phyloP scores from a whole-genome alignment of 2,329 filamentous ascomycete species.

The Penicillium sp. region DNA sequence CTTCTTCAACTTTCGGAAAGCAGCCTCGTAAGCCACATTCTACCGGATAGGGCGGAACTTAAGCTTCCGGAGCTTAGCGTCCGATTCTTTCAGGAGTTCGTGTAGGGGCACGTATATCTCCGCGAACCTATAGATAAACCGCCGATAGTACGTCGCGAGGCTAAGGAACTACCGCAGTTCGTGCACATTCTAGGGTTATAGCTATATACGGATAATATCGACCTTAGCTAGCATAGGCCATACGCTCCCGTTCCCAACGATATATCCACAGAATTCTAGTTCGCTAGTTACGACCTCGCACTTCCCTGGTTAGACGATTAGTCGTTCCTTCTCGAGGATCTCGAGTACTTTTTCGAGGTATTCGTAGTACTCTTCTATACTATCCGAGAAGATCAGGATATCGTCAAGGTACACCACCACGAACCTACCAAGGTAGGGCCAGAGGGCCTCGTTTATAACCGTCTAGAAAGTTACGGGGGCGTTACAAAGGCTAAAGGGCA shows the following conservation, averaged over 20 bases:
- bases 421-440: background rate
- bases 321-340: background rate
- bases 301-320: background rate
- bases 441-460: background rate
- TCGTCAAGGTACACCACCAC: background rate
- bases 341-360: background rate
- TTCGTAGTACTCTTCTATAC: background rate
- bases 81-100: background rate
- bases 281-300: background rate
- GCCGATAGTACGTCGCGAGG: background rate
- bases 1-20: background rate
- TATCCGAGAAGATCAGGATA: slow-evolving; percentile 1
- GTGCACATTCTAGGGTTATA: background rate
- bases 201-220: background rate
- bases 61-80: background rate
- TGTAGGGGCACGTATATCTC: background rate
- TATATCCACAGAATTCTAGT: background rate
- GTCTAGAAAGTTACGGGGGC: background rate
- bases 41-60: background rate
- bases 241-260: background rate
- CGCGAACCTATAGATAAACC: background rate
- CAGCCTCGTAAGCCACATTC: background rate
- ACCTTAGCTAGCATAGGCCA: background rate
- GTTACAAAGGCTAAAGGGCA: slow-evolving; percentile 1
- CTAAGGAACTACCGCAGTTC: background rate